These are phyloP conservation scores for Lactifluus rugatus DNA, from an alignment of 768 basidiomycete species.

Conservation along the genomic window DNA sequence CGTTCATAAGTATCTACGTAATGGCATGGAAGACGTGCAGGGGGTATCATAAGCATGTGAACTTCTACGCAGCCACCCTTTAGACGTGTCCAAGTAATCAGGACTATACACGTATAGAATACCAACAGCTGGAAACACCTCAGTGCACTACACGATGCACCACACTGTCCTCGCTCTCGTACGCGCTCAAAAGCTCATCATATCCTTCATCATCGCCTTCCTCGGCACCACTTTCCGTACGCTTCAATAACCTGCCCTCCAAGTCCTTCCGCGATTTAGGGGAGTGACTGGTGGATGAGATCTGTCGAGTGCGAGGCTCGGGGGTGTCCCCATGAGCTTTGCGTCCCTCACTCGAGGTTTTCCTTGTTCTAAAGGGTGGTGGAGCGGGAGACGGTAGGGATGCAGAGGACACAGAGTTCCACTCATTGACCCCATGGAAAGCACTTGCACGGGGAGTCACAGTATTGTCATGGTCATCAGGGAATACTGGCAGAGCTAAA, in stretches of 20 bases:
- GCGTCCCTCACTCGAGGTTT: conserved; percentile 24
- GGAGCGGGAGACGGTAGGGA: conserved; percentile 24
- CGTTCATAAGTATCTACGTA: conserved; percentile 37
- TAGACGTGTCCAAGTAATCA: background rate
- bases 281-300: conserved; percentile 23
- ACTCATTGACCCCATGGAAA: conserved; percentile 31
- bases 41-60: conserved; percentile 8
- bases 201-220: conserved; percentile 73
- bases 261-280: conserved; percentile 23
- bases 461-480: conserved; percentile 39
- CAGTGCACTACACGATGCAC: conserved; percentile 14
- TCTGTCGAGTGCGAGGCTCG: conserved; percentile 23
- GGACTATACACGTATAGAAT: background rate
- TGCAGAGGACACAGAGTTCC: conserved; percentile 23
- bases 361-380: conserved; percentile 23
- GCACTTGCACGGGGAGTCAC: conserved; percentile 48
- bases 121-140: background rate
- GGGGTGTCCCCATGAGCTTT: conserved; percentile 1
- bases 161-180: conserved; percentile 62
- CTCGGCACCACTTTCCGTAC: conserved; percentile 56
- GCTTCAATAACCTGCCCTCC: conserved; percentile 33
- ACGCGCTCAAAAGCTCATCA: conserved; percentile 68
- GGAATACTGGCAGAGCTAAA: conserved; percentile 42
- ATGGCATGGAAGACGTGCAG: background rate
- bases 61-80: background rate